Evolutionary conservation across 139 green algal genomes (phyloP).

Genomic region (Tetratostichococcus sp.): DNA sequence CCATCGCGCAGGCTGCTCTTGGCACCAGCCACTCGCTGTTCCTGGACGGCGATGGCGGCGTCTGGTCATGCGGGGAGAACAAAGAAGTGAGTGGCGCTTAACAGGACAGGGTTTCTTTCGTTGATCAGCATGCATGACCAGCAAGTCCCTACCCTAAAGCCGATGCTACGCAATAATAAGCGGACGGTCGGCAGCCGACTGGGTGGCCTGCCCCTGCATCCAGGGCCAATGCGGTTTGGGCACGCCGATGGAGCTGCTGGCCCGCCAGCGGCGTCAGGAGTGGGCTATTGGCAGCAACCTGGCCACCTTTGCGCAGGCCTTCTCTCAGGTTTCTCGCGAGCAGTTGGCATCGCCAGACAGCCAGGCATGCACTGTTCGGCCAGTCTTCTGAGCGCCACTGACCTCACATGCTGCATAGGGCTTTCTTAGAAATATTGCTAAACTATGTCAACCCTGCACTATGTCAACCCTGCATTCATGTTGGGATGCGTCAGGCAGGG

Average conservation of each 20-base stretch:
- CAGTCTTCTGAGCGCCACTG: no score
- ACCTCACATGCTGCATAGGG: no score
- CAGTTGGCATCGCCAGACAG: neutral
- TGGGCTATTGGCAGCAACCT: conserved; percentile 15
- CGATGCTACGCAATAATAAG: no score
- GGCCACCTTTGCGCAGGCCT: conserved; percentile 8
- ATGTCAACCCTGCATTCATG: no score
- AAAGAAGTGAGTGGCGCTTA: conserved; percentile 31
- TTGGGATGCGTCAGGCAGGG: no score
- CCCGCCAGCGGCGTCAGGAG: conserved; percentile 41
- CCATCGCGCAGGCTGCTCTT: conserved; percentile 35
- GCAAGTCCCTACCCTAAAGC: no score
- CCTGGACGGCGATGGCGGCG: conserved; percentile 34
- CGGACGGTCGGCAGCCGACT: no score
- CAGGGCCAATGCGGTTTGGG: conserved; percentile 54
- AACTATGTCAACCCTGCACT: no score
- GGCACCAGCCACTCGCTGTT: conserved; percentile 64
- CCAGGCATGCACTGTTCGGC: neutral
- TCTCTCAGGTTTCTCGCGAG: neutral
- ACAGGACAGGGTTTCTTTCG: no score
- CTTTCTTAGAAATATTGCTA: no score
- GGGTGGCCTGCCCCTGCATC: no score
- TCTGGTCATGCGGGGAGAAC: conserved; percentile 57
- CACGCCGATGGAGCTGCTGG: conserved; percentile 47
- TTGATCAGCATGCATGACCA: no score